Evolutionary conservation across 331 rosid genomes (phyloP).

Genomic region (Prunus yedoensis): DNA sequence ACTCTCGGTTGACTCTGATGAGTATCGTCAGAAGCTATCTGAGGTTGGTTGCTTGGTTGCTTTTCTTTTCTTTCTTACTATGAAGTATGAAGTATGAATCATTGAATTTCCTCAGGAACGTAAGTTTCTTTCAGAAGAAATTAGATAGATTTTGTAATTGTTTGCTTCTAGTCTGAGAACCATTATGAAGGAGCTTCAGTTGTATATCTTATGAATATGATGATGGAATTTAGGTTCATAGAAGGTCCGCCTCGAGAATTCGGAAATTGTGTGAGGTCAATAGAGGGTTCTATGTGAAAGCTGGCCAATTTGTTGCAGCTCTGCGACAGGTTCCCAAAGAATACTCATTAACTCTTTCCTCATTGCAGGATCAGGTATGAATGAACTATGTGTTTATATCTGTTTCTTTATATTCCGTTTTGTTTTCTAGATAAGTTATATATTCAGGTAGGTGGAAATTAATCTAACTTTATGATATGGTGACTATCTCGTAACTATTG

Average conservation of each 20-base stretch:
- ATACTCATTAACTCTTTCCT: slow-evolving; percentile 65
- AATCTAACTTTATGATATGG: slow-evolving; percentile 26
- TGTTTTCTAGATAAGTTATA: background rate
- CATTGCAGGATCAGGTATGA: slow-evolving; percentile 70
- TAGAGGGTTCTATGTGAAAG: slow-evolving; percentile 89
- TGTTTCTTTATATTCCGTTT: background rate
- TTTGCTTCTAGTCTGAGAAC: slow-evolving; percentile 1
- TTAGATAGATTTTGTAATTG: background rate
- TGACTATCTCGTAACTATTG: slow-evolving; percentile 26
- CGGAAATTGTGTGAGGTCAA: slow-evolving; percentile 71
- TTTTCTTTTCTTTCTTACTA: background rate
- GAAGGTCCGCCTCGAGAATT: slow-evolving; percentile 69
- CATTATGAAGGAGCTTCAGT: background rate
- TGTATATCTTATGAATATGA: background rate
- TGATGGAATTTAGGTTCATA: slow-evolving; percentile 57
- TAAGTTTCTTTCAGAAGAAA: background rate
- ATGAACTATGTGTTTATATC: background rate
- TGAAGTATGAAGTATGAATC: background rate
- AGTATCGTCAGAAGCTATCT: slow-evolving; percentile 49
- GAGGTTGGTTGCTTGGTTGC: slow-evolving; percentile 42
- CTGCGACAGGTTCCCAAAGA: slow-evolving; percentile 69
- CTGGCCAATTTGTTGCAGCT: slow-evolving; percentile 81
- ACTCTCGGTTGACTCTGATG: slow-evolving; percentile 43
- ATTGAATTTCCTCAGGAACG: background rate
- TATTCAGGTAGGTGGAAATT: slow-evolving; percentile 2